Evolutionary conservation across 139 green algal species (phyloP).

Genomic region (Auxenochlorella pyrenoidosa): DNA sequence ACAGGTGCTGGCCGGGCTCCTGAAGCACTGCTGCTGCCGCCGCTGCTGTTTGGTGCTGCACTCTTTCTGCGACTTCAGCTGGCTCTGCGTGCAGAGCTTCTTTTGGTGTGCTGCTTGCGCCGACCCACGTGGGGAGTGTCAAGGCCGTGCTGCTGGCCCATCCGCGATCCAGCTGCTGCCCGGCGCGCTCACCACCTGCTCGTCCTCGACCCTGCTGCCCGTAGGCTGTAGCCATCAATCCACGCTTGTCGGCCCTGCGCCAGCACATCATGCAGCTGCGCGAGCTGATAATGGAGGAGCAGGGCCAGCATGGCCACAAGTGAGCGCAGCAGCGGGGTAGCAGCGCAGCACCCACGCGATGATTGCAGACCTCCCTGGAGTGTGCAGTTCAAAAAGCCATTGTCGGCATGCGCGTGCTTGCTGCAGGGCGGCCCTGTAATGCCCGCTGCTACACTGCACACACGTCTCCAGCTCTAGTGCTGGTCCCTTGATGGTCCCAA

Average conservation of each 20-base stretch:
- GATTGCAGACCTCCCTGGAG: too few species aligned
- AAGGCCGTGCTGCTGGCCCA: not conserved
- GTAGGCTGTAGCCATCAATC: slow-evolving; percentile 63
- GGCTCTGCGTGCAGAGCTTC: not conserved
- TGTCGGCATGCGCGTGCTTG: too few species aligned
- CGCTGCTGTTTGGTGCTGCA: not conserved
- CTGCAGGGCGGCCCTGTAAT: too few species aligned
- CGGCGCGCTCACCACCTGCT: not conserved
- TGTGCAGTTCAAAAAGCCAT: too few species aligned
- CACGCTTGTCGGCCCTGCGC: slow-evolving; percentile 48
- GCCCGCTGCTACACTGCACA: too few species aligned
- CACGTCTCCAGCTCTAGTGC: too few species aligned
- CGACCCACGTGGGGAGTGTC: not conserved
- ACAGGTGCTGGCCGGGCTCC: too few species aligned
- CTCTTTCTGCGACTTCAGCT: not conserved
- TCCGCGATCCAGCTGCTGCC: not conserved
- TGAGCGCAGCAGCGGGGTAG: too few species aligned
- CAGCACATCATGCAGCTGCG: slow-evolving; percentile 47
- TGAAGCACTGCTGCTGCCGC: too few species aligned
- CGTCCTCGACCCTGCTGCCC: not conserved
- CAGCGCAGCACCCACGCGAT: too few species aligned
- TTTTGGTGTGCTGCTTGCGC: too few species aligned
- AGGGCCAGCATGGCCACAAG: not conserved
- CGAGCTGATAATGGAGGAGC: slow-evolving; percentile 19
- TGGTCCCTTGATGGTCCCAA: too few species aligned